These are phyloP conservation scores for Phytophthora pinifolia DNA, from an alignment of 352 stramenopile genomes.

Conservation along the genomic window DNA sequence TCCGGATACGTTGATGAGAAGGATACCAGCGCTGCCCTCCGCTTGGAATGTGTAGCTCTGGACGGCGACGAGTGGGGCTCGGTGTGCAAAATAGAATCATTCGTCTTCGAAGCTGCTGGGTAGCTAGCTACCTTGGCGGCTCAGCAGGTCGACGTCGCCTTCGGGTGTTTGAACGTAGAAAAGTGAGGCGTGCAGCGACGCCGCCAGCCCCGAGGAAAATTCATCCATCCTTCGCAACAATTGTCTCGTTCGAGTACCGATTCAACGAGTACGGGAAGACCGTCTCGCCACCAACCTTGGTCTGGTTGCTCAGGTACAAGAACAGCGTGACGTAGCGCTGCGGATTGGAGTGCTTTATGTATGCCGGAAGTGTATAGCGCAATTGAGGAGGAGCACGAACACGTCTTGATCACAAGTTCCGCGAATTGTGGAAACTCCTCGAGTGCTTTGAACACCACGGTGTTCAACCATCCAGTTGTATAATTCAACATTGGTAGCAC, in stretches of 20 bases:
- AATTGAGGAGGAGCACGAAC: conserved; percentile 32
- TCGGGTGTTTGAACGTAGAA: conserved; percentile 86
- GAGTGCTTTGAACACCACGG: conserved; percentile 60
- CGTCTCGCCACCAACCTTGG: conserved; percentile 94
- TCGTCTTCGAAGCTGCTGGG: too few relatives aligned
- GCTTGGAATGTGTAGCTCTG: too few relatives aligned
- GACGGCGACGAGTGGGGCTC: too few relatives aligned
- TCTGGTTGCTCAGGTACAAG: conserved; percentile 96
- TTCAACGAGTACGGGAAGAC: conserved; percentile 92
- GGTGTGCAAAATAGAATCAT: too few relatives aligned
- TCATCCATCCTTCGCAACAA: conserved; percentile 79
- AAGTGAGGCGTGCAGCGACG: conserved; percentile 75
- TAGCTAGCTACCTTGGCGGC: conserved; percentile 77
- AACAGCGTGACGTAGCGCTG: conserved; percentile 97
- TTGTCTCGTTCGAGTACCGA: conserved; percentile 64
- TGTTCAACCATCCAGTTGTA: conserved; percentile 73
- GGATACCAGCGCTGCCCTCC: too few relatives aligned
- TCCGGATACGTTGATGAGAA: not conserved
- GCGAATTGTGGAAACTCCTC: conserved; percentile 55
- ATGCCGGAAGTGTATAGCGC: conserved; percentile 59
- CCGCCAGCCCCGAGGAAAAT: conserved; percentile 72
- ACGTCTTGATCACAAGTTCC: conserved; percentile 66
- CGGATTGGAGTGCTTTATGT: conserved; percentile 76
- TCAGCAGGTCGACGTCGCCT: conserved; percentile 69
- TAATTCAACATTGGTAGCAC: conserved; percentile 66